Base-by-base conservation (phyloP, 1,284 basidiomycete species). In the Jaminaea rosea region DNA sequence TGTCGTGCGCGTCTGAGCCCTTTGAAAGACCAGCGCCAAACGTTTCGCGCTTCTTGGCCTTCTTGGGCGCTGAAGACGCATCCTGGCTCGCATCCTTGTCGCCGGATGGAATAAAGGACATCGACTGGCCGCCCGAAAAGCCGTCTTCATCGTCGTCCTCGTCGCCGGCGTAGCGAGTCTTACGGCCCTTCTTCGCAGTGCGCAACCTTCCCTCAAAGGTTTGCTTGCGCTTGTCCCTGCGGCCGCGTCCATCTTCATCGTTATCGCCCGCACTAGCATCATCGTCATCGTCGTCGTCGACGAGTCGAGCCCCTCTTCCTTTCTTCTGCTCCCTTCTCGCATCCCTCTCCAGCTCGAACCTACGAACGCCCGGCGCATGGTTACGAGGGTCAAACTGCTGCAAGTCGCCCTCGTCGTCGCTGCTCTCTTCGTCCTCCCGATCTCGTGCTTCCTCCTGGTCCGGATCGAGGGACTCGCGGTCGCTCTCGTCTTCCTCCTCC, bases 401-500 rank as follows among this genome's bases (percentile, higher is more conserved):
- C 44, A 66, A 77, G 4, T 88, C 77, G 45, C 86, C 87, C 52
- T n/a, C 46, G 27, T 47, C 36, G 28, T 36, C 19, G 13, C n/a
- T 48, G 21, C 28, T 21, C 26, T 15, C 53, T 21, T 69, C 66
- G 11, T 63, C 74, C 0, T 53, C 56, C 15, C 52, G 49, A 1
- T 49, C 53, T 3, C 52, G 44, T 3, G 56, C 56, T 36, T 52
- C 56, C 46, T 67, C 65, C 56, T 66, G 54, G 29, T 71, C 69
- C 4, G 66, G 67, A 47, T 70, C 67, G 36, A 67, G 85, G 3
- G 88, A 88, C n/a, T 77, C 67, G 65, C 81, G 82, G 53, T 89
- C 87, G 66, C 86, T 88, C 73, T 91, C 62, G 23, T 89, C 88
- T 52, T 88, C 87, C 66, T 93, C 89, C 36, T 87, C 83, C 70